These are phyloP conservation scores for Glebionis coronaria DNA, from an alignment of 129 eudicot genomes.

Conservation along the genomic window DNA sequence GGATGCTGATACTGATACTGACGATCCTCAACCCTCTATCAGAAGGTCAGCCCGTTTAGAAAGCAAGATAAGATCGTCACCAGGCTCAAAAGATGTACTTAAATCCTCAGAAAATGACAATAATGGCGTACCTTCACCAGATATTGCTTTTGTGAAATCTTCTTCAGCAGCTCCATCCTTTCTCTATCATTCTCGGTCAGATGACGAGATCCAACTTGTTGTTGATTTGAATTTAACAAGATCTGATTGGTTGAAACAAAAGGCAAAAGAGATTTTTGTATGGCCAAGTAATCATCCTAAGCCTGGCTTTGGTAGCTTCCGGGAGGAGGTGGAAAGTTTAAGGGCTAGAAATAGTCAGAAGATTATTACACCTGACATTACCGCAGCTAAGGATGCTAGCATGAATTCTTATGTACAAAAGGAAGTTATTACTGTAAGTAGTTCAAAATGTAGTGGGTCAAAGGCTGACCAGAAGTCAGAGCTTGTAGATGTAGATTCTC, in stretches of 20 bases:
- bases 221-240: slow-evolving; percentile 49
- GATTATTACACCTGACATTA: slow-evolving; percentile 20
- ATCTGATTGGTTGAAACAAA: slow-evolving; percentile 38
- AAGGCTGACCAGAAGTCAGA: slow-evolving; percentile 27
- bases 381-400: slow-evolving; percentile 21
- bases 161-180: slow-evolving; percentile 35
- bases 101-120: slow-evolving; percentile 8
- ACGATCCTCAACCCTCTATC: slow-evolving; percentile 14
- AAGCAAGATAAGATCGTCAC: slow-evolving; percentile 17
- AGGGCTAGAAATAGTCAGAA: slow-evolving; percentile 24
- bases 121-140: slow-evolving; percentile 21
- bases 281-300: slow-evolving; percentile 27
- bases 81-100: slow-evolving; percentile 21
- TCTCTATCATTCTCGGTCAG: slow-evolving; percentile 34
- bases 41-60: slow-evolving; percentile 35
- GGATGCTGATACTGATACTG: slow-evolving; percentile 25
- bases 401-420: slow-evolving; percentile 23
- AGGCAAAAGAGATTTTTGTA: slow-evolving; percentile 27
- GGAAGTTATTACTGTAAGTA: slow-evolving; percentile 20
- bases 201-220: slow-evolving; percentile 40
- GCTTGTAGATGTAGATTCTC: slow-evolving; percentile 2
- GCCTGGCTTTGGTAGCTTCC: slow-evolving; percentile 39
- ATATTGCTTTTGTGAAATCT: slow-evolving; percentile 24
- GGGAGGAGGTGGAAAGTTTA: slow-evolving; percentile 38
- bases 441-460: slow-evolving; percentile 19